phyloP scores from a whole-genome alignment of 192 early-diverging fungal genomes.

The Gamsiella multidivaricata region DNA sequence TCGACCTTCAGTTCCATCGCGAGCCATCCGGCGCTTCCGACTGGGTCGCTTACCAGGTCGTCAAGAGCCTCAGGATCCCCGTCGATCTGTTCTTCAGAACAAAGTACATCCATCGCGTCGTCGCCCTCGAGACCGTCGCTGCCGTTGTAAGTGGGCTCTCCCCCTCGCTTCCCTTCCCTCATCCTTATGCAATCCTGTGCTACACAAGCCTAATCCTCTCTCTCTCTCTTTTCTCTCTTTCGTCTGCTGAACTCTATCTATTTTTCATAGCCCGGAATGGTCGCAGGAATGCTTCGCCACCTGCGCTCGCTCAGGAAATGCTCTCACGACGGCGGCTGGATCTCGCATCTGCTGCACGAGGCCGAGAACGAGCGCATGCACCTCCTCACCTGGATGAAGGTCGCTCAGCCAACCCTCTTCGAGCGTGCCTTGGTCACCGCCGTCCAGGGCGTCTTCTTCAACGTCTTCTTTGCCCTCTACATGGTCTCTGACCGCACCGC shows the following conservation, averaged over 20 bases:
- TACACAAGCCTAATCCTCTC: not conserved
- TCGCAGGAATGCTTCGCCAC: conserved; percentile 84
- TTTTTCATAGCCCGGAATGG: conserved; percentile 82
- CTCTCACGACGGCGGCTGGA: conserved; percentile 91
- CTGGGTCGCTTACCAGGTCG: conserved; percentile 70
- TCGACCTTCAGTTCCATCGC: conserved; percentile 70
- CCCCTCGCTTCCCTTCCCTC: not conserved
- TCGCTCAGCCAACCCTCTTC: conserved; percentile 68
- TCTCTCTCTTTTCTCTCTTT: conserved; percentile 10
- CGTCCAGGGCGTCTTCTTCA: conserved; percentile 92
- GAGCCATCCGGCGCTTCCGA: conserved; percentile 67
- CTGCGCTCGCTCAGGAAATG: conserved; percentile 80
- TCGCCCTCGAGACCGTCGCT: conserved; percentile 82
- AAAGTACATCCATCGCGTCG: conserved; percentile 82
- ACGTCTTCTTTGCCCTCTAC: conserved; percentile 90
- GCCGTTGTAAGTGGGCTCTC: conserved; percentile 55
- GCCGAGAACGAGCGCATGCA: conserved; percentile 92
- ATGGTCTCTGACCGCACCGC: conserved; percentile 80
- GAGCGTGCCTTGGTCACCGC: conserved; percentile 76
- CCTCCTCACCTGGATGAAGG: conserved; percentile 82
- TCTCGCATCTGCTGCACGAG: conserved; percentile 89
- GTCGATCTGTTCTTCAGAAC: conserved; percentile 78
- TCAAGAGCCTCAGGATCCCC: conserved; percentile 72
- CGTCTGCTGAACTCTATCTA: conserved; percentile 54
- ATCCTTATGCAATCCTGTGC: conserved; percentile 10